Evolutionary conservation across 768 basidiomycete species (phyloP).

Genomic region (Pulveroboletus sp.): DNA sequence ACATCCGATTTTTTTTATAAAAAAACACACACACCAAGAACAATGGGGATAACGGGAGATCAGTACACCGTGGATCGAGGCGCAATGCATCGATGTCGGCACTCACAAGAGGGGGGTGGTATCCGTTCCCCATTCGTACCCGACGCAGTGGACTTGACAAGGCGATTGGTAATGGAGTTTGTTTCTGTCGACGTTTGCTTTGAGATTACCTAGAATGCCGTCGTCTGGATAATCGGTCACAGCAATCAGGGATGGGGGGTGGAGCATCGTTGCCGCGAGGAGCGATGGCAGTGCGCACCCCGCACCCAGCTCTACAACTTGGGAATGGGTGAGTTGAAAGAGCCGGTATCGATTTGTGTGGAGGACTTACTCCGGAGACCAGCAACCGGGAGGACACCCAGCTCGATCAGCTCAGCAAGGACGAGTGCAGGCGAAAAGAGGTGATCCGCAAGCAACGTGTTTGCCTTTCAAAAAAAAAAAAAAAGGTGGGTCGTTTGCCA

Average conservation of each 20-base stretch:
- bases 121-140: constrained; percentile 68
- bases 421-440: constrained; percentile 69
- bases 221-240: constrained; percentile 71
- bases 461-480: constrained; percentile 45
- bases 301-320: constrained; percentile 72
- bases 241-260: constrained; percentile 52
- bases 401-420: constrained; percentile 64
- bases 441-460: constrained; percentile 69
- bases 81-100: background rate
- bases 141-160: constrained; percentile 44
- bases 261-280: constrained; percentile 44
- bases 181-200: constrained; percentile 54
- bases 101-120: constrained; percentile 46
- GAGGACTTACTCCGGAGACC: constrained; percentile 39
- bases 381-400: constrained; percentile 43
- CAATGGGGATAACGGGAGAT: too few species aligned
- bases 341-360: background rate
- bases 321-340: background rate
- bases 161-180: constrained; percentile 28
- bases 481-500: background rate
- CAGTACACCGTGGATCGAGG: too few species aligned
- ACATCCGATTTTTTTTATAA: too few species aligned
- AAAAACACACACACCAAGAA: too few species aligned
- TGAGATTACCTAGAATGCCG: constrained; percentile 55
- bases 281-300: constrained; percentile 69